phyloP scores from a whole-genome alignment of 257 asterid species.

The Solanum virginianum region DNA sequence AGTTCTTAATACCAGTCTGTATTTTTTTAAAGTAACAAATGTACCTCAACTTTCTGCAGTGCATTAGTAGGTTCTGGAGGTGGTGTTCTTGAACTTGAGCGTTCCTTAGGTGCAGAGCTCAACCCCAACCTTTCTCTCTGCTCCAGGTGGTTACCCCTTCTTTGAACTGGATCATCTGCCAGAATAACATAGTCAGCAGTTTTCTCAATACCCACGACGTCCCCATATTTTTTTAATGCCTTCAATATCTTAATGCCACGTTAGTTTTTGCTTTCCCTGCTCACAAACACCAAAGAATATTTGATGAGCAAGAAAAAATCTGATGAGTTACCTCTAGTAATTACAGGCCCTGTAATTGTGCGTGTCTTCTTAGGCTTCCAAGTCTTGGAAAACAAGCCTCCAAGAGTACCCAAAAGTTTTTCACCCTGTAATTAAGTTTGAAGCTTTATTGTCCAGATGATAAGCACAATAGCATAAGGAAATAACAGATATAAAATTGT shows the following conservation, averaged over 20 bases:
- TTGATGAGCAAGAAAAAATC: background rate
- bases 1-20: background rate
- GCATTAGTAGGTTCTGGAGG: conserved; percentile 7
- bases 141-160: conserved; percentile 76
- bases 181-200: conserved; percentile 3
- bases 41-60: conserved; percentile 14
- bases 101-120: conserved; percentile 41
- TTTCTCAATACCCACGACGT: background rate
- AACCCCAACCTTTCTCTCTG: conserved; percentile 81
- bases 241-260: background rate
- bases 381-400: conserved; percentile 80
- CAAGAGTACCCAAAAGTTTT: conserved; percentile 89
- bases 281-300: background rate
- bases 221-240: background rate
- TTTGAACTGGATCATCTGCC: conserved; percentile 59
- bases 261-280: background rate
- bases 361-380: conserved; percentile 91
- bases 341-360: conserved; percentile 60
- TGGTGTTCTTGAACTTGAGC: background rate
- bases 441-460: conserved; percentile 1
- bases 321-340: conserved; percentile 37
- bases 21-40: background rate
- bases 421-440: conserved; percentile 57
- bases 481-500: background rate
- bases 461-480: background rate